Conservation (phyloP, 1,139 yeast genomes). For the Pichia terricola region DNA sequence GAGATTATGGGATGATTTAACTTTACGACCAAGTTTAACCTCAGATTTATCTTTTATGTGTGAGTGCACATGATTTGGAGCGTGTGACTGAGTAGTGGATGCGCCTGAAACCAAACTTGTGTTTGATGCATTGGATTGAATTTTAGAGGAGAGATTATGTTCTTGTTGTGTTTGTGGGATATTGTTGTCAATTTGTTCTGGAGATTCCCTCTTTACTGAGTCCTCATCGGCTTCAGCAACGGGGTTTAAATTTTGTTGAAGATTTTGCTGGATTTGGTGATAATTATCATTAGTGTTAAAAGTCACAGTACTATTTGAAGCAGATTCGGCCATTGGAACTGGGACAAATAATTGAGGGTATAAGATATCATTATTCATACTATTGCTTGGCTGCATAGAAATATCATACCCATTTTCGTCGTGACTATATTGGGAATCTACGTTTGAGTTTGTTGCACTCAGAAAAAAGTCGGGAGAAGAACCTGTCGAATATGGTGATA, state of each 20-base stretch:
- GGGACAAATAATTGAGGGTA: slow-evolving; percentile 13
- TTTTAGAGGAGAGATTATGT: neutral
- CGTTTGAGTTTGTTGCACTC: slow-evolving; percentile 13
- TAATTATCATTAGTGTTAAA: slow-evolving; percentile 14
- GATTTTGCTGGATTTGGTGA: slow-evolving; percentile 5
- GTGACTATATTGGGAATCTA: slow-evolving; percentile 12
- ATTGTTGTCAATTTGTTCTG: neutral
- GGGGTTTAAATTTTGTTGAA: slow-evolving; percentile 10
- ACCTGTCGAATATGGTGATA: slow-evolving; percentile 26
- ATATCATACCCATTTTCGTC: slow-evolving; percentile 9
- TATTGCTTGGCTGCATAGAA: slow-evolving; percentile 4
- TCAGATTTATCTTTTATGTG: neutral
- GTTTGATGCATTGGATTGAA: neutral
- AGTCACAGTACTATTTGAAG: slow-evolving; percentile 22
- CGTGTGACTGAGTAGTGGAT: neutral
- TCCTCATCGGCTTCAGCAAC: slow-evolving; percentile 17
- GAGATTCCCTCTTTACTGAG: slow-evolving; percentile 6
- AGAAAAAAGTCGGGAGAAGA: slow-evolving; percentile 26
- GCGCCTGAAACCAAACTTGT: neutral
- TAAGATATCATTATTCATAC: slow-evolving; percentile 10
- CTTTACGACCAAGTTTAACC: slow-evolving; percentile 25
- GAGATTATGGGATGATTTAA: slow-evolving; percentile 64
- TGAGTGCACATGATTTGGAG: too few relatives aligned
- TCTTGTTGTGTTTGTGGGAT: neutral
- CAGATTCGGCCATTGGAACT: slow-evolving; percentile 24